These are phyloP conservation scores for Pneumocystis sp. DNA, from an alignment of 1,139 yeast genomes.

Conservation along the genomic window DNA sequence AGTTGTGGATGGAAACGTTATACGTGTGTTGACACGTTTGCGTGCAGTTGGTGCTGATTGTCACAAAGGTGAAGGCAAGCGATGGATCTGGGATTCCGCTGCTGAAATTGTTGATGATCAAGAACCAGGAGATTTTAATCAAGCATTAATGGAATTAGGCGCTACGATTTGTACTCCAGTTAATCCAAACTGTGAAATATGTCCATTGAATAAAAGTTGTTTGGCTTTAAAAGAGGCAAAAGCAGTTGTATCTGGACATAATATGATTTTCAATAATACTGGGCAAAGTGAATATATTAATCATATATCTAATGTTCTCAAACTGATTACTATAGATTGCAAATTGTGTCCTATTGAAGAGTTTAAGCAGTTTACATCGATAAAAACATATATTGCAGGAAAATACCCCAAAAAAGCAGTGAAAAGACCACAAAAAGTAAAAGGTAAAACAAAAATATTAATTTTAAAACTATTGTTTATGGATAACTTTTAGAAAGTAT, in stretches of 20 bases:
- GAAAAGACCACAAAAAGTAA: slow-evolving; percentile 6
- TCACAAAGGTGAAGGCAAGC: slow-evolving; percentile 9
- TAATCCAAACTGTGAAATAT: slow-evolving; percentile 5
- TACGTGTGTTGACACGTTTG: slow-evolving; percentile 9
- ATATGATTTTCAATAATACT: background rate
- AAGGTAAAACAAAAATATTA: background rate
- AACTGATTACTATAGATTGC: background rate
- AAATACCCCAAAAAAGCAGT: slow-evolving; percentile 9
- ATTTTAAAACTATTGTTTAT: background rate
- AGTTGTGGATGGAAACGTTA: slow-evolving; percentile 12
- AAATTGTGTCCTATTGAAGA: slow-evolving; percentile 4
- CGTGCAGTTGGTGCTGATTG: slow-evolving; percentile 10
- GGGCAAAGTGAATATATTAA: background rate
- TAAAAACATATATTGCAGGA: slow-evolving; percentile 5
- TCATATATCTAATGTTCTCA: background rate
- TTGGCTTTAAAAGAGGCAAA: slow-evolving; percentile 5
- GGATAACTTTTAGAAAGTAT: background rate
- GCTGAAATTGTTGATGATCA: slow-evolving; percentile 6
- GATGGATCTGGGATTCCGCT: slow-evolving; percentile 10
- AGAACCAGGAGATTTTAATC: slow-evolving; percentile 10
- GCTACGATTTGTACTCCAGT: slow-evolving; percentile 11
- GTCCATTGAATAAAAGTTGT: slow-evolving; percentile 7
- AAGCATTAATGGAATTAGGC: slow-evolving; percentile 12
- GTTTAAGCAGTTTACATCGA: slow-evolving; percentile 4
- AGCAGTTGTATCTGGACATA: background rate